Base-by-base conservation (phyloP, 257 asterid genomes). In the Salvia miltiorrhiza region DNA sequence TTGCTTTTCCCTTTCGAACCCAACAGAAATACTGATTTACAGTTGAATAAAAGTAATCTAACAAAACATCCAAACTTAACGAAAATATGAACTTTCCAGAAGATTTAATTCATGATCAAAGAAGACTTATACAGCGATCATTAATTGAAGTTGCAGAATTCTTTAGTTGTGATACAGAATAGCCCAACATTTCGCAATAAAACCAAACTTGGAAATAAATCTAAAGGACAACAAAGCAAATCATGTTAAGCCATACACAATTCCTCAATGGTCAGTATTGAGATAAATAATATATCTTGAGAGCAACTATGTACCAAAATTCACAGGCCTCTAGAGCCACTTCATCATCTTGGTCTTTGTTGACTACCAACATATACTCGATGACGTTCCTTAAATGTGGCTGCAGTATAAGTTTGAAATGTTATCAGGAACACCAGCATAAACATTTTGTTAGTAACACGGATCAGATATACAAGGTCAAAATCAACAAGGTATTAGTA, bases 311-410 rank as follows among this genome's bases (percentile, higher is more conserved):
- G 63, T 85, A 94, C 99, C 99, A 94, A 81, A 94, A 91, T 85
- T 94, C 99, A 86, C 99, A 94, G 60, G 99, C 92, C 83, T 94
- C 99, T 19, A 94, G 96, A 71, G 99, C 90, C 84, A 91, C 98
- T 75, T 94, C 99, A 9, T 91, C 95, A 67, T 92, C 95, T 20
- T 86, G 76, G 77, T 91, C 99, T 86, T 86, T 85, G 88, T 88
- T 94, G 74, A 92, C 96, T 71, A 86, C 81, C 87, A 94, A 74
- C 82, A 94, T 92, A 77, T 89, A 94, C 71, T 89, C 98, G 17
- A 94, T 84, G 69, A 94, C 83, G 59, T 88, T 86, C 88, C 88
- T 82, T 70, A 94, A 68, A 76, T 94, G 99, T 44, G 97, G 93
- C 99, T 94, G 92, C 82, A 82, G 45, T n/a, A 75, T 48, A 58